These are phyloP conservation scores for Diaporthe capsici DNA, from an alignment of 2,329 filamentous ascomycete species.

Conservation along the genomic window DNA sequence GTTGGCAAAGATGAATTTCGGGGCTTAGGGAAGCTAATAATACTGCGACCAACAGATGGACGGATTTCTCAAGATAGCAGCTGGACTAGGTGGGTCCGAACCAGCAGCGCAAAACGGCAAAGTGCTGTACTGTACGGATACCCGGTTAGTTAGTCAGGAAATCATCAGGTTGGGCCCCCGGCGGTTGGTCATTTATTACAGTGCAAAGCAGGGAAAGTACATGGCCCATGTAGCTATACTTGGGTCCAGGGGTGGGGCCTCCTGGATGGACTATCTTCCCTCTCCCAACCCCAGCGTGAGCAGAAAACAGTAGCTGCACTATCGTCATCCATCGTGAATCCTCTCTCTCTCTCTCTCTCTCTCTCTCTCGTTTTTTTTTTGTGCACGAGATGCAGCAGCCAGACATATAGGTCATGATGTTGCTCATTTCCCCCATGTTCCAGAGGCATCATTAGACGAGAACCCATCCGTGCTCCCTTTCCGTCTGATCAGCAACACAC, in stretches of 20 bases:
- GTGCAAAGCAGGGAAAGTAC: slow-evolving; percentile 5
- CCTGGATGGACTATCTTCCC: slow-evolving; percentile 22
- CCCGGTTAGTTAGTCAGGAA: slow-evolving; percentile 16
- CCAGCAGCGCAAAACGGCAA: slow-evolving; percentile 14
- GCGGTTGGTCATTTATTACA: slow-evolving; percentile 27
- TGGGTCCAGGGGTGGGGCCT: slow-evolving; percentile 24
- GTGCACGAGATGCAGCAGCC: not conserved
- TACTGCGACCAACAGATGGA: slow-evolving; percentile 35
- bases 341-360: not conserved
- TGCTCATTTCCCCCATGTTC: not conserved
- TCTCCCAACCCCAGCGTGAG: not conserved
- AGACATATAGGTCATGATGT: not conserved
- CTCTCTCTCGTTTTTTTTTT: not conserved
- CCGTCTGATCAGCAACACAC: slow-evolving; percentile 13
- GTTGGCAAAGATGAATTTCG: slow-evolving; percentile 38
- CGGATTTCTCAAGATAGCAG: slow-evolving; percentile 37
- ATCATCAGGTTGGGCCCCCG: slow-evolving; percentile 1
- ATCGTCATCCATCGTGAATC: slow-evolving; percentile 29
- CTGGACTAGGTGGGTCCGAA: slow-evolving; percentile 37
- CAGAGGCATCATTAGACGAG: not conserved
- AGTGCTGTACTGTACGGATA: slow-evolving; percentile 10
- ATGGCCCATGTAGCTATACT: slow-evolving; percentile 26
- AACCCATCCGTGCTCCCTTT: not conserved
- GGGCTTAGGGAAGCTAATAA: slow-evolving; percentile 38
- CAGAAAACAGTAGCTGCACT: not conserved